Base-by-base conservation (phyloP, 331 rosid genomes). In the Arachis monticola region DNA sequence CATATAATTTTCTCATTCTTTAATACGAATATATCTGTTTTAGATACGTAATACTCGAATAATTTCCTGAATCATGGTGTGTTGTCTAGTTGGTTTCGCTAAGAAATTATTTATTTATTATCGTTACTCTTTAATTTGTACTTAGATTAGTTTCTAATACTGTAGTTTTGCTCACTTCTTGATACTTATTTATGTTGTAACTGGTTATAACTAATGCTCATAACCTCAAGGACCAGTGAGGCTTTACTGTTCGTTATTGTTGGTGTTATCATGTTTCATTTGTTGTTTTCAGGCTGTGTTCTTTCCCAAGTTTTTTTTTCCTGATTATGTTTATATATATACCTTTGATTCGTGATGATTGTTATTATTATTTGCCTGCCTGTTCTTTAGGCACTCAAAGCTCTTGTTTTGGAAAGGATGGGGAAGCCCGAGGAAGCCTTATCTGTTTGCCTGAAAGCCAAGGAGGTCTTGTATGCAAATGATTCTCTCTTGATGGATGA, bases 351-450 rank as follows among this genome's bases (percentile, higher is more conserved):
- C n/a, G 59, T n/a, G 3, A 3, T 53, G n/a, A n/a, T 5, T 13
- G 30, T 53, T n/a, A 53, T 6, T 53, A 13, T 53, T 53, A 5
- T 53, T 53, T 53, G 59, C 30, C 59, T n/a, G 59, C 22, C 22
- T 53, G 59, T 53, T n/a, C 59, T 13, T 76, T 70, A 81, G 99
- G 96, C 98, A 44, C 99, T 95, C 47, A 95, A 95, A 80, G 97
- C 98, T 70, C 90, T 95, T 7, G 78, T 92, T 59, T 62, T 95
- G 78, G 99, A 95, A 57, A 85, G 97, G 80, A 90, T 95, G 99
- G 97, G 97, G 62, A 95, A 88, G 80, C 78, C 84, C 0, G 96
- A 92, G 0, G 99, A 92, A 81, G 96, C 98, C 0, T 78, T 92
- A 1, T 72, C 94, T 4, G 91, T 88, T 59, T 88, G 96, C 47